Conservation (phyloP, 306 rosid species). For the Glycine latifolia region DNA sequence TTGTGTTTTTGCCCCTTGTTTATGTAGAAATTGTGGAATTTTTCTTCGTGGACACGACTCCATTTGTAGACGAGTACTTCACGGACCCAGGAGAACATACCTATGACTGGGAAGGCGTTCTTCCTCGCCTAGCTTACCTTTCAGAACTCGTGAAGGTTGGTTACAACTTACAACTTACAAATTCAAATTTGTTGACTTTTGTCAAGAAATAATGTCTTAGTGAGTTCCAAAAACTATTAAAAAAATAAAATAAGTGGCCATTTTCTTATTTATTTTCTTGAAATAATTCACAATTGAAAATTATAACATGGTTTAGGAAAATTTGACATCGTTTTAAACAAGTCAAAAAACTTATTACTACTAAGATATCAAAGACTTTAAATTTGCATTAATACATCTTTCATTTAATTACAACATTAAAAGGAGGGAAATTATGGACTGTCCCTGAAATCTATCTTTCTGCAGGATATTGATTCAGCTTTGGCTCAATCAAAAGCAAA, state of each 20-base stretch:
- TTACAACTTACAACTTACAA: neutral
- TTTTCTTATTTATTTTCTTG: neutral
- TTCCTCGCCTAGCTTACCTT: constrained; percentile 66
- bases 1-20: neutral
- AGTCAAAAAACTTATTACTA: neutral
- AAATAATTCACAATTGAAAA: neutral
- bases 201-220: neutral
- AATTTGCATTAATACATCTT: neutral
- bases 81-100: constrained; percentile 50
- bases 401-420: neutral
- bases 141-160: constrained; percentile 68
- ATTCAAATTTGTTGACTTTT: neutral
- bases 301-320: neutral
- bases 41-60: constrained; percentile 90
- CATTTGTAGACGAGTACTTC: constrained; percentile 70
- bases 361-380: neutral
- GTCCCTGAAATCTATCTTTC: neutral
- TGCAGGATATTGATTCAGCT: constrained; percentile 63
- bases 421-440: neutral
- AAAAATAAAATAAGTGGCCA: neutral
- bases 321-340: neutral
- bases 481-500: constrained; percentile 67
- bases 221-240: neutral
- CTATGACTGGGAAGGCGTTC: constrained; percentile 80
- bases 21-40: constrained; percentile 65